These are phyloP conservation scores for Rhodosporidiobolus odoratus DNA, from an alignment of 768 basidiomycete genomes.

Conservation along the genomic window DNA sequence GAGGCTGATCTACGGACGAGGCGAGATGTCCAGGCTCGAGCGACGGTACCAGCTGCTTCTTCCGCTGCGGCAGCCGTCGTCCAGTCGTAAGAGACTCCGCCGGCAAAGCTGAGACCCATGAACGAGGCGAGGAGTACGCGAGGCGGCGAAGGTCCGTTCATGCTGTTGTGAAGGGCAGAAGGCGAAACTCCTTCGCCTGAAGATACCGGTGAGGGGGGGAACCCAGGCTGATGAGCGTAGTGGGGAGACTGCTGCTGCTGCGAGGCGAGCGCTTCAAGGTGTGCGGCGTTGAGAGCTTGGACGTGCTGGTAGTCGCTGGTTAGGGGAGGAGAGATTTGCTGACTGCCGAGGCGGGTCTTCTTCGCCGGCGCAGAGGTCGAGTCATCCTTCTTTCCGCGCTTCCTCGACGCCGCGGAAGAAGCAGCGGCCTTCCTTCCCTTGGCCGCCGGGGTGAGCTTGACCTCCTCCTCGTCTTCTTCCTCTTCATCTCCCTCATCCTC, in stretches of 20 bases:
- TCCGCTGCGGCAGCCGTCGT: constrained; percentile 18
- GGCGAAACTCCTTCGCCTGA: constrained; percentile 28
- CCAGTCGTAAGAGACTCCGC: constrained; percentile 36
- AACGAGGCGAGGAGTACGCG: constrained; percentile 38
- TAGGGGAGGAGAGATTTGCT: constrained; percentile 16
- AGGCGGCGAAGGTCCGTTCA: not conserved
- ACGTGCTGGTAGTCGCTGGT: constrained; percentile 21
- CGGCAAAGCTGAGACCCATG: constrained; percentile 40
- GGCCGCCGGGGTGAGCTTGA: not conserved
- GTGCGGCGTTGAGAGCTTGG: constrained; percentile 25
- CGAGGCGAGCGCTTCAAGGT: constrained; percentile 13
- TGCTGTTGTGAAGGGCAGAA: not conserved
- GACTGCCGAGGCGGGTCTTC: constrained; percentile 5
- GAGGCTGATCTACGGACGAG: constrained; percentile 25
- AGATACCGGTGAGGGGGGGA: constrained; percentile 33
- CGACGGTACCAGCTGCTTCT: constrained; percentile 3
- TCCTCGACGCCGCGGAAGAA: not conserved
- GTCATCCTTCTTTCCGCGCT: constrained; percentile 17
- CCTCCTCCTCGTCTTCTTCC: constrained; percentile 55
- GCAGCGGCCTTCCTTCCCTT: constrained; percentile 33
- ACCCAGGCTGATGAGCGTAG: not conserved
- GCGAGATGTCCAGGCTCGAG: constrained; percentile 23
- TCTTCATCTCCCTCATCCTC: constrained; percentile 14
- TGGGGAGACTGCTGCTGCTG: not conserved
- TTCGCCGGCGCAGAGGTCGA: not conserved